These are phyloP conservation scores for Neofusicoccum parvum DNA, from an alignment of 2,329 filamentous ascomycete genomes.

Conservation along the genomic window DNA sequence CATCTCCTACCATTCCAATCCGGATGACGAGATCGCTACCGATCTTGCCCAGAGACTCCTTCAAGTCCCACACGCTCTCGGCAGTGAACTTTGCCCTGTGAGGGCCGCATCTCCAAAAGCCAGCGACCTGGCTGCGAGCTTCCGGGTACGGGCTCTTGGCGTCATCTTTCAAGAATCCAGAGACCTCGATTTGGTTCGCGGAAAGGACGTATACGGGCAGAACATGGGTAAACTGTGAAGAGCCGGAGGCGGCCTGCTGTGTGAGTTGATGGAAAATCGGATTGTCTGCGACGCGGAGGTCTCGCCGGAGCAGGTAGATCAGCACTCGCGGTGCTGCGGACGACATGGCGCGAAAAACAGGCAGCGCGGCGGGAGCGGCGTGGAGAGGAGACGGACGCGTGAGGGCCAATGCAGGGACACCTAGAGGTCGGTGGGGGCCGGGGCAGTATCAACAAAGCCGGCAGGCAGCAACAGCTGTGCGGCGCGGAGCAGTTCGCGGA, in stretches of 20 bases:
- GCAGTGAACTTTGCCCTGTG: slow-evolving; percentile 72
- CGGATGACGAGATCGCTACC: slow-evolving; percentile 63
- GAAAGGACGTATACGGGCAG: slow-evolving; percentile 72
- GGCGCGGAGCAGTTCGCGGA: neutral
- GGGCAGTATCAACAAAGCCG: neutral
- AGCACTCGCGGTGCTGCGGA: slow-evolving; percentile 50
- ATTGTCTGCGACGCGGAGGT: slow-evolving; percentile 74
- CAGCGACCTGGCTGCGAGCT: slow-evolving; percentile 65
- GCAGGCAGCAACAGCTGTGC: neutral
- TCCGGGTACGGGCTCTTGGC: slow-evolving; percentile 66
- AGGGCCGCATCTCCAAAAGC: slow-evolving; percentile 74
- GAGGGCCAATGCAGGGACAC: neutral
- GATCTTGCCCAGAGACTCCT: slow-evolving; percentile 60
- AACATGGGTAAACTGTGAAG: slow-evolving; percentile 60
- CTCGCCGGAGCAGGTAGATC: slow-evolving; percentile 72
- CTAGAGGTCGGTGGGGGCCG: neutral
- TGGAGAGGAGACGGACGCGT: neutral
- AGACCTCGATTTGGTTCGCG: slow-evolving; percentile 72
- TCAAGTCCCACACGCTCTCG: slow-evolving; percentile 73
- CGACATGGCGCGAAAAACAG: neutral
- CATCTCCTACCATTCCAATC: slow-evolving; percentile 62
- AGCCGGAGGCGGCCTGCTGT: slow-evolving; percentile 36
- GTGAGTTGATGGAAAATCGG: slow-evolving; percentile 65
- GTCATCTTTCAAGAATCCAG: slow-evolving; percentile 62
- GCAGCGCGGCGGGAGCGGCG: neutral